Conservation (phyloP, 352 stramenopile genomes). For the Albugo laibachii region DNA sequence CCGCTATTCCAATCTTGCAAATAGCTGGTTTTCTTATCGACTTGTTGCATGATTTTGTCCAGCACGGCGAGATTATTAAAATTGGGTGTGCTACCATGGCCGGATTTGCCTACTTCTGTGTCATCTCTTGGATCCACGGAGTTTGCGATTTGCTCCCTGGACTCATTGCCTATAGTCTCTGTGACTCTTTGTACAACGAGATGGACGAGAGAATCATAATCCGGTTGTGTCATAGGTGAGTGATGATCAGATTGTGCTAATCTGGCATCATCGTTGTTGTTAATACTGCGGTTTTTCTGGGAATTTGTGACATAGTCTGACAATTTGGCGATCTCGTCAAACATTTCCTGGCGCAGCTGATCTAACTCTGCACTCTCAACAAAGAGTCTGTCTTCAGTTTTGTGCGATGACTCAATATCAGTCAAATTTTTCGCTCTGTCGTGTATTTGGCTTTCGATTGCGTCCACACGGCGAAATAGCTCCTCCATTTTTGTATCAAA, state of each 20-base stretch:
- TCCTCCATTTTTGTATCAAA: too few species aligned
- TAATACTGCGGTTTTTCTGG: slow-evolving; percentile 5
- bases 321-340: slow-evolving; percentile 29
- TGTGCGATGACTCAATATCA: too few species aligned
- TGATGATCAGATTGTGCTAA: neutral
- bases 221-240: slow-evolving; percentile 1
- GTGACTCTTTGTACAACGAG: slow-evolving; percentile 30
- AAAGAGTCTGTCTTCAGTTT: too few species aligned
- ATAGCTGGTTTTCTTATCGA: slow-evolving; percentile 16
- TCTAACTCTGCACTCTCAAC: slow-evolving; percentile 10
- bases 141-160: slow-evolving; percentile 6
- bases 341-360: slow-evolving; percentile 28
- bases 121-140: too few species aligned
- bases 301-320: slow-evolving; percentile 10
- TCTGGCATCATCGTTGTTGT: slow-evolving; percentile 1
- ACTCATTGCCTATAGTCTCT: slow-evolving; percentile 20
- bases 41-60: slow-evolving; percentile 53
- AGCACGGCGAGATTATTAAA: slow-evolving; percentile 47
- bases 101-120: too few species aligned
- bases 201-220: slow-evolving; percentile 8
- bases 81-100: slow-evolving; percentile 6
- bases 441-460: too few species aligned
- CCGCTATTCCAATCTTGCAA: neutral
- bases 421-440: too few species aligned
- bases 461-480: too few species aligned